phyloP scores from a whole-genome alignment of 2,329 filamentous ascomycete genomes.

The Xylariaceae sp. region DNA sequence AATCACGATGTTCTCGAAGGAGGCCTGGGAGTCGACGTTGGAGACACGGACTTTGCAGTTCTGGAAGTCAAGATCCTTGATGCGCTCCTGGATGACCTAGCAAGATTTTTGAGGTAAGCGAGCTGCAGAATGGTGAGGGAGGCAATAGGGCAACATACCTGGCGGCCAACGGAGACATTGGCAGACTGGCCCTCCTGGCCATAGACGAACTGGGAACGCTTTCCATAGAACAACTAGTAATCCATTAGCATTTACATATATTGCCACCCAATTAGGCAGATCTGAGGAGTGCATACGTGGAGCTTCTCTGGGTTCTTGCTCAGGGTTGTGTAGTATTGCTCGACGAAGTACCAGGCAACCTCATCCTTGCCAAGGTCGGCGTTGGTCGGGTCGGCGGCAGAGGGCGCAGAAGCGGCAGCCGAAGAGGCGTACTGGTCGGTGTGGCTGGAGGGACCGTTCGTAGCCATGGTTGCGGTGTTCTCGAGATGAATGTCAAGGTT shows the following conservation, averaged over 20 bases:
- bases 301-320: constrained; percentile 94
- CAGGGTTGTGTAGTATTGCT: constrained; percentile 98
- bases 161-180: constrained; percentile 80
- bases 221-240: constrained; percentile 83
- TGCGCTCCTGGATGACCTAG: constrained; percentile 89
- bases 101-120: not conserved
- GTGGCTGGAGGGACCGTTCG: constrained; percentile 53
- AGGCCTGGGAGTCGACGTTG: constrained; percentile 95
- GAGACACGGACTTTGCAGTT: constrained; percentile 98
- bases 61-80: constrained; percentile 89
- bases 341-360: constrained; percentile 98
- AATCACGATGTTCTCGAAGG: constrained; percentile 90
- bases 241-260: constrained; percentile 2
- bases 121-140: not conserved
- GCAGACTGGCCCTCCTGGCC: constrained; percentile 88
- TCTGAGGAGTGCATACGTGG: constrained; percentile 54
- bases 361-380: constrained; percentile 74
- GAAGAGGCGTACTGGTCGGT: constrained; percentile 39
- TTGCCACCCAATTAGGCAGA: not conserved
- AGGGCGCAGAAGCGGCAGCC: constrained; percentile 34
- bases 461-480: constrained; percentile 46
- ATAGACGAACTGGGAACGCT: constrained; percentile 91
- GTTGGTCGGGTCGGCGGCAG: constrained; percentile 28
- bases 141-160: constrained; percentile 54
- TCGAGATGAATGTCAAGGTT: constrained; percentile 10